These are phyloP conservation scores for Ganoderma multipileum DNA, from an alignment of 1,284 basidiomycete genomes.

Conservation along the genomic window DNA sequence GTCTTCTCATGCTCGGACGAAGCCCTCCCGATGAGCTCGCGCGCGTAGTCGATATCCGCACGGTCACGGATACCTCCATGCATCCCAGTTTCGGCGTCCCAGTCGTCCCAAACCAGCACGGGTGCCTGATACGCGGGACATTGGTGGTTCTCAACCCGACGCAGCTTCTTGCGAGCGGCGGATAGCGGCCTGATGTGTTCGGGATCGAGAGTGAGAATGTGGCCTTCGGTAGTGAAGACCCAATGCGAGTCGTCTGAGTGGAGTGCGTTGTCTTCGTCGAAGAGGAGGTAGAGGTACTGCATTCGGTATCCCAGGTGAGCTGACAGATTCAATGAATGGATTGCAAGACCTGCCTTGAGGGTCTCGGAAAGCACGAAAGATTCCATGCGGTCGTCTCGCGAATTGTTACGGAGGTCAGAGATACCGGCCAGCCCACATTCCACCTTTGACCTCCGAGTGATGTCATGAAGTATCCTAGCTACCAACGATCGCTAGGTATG, in stretches of 20 bases:
- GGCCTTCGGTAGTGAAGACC: slow-evolving; percentile 94
- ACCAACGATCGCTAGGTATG: neutral
- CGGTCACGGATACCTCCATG: slow-evolving; percentile 73
- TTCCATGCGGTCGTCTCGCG: slow-evolving; percentile 91
- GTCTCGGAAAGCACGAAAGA: slow-evolving; percentile 92
- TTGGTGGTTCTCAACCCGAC: slow-evolving; percentile 70
- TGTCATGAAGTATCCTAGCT: slow-evolving; percentile 82
- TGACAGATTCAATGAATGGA: neutral
- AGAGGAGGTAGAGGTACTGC: slow-evolving; percentile 91
- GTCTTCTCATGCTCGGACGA: slow-evolving; percentile 57
- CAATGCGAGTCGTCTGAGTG: slow-evolving; percentile 81
- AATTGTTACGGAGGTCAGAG: slow-evolving; percentile 80
- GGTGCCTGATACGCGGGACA: slow-evolving; percentile 75
- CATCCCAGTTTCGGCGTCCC: slow-evolving; percentile 52
- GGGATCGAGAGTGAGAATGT: slow-evolving; percentile 76
- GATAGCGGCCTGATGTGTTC: slow-evolving; percentile 63
- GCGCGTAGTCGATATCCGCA: slow-evolving; percentile 79
- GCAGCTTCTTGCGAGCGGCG: slow-evolving; percentile 62
- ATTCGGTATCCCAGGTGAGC: neutral
- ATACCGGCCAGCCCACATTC: slow-evolving; percentile 88
- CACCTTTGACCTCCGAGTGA: slow-evolving; percentile 78
- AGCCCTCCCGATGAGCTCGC: slow-evolving; percentile 64
- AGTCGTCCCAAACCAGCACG: slow-evolving; percentile 41
- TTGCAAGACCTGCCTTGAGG: slow-evolving; percentile 67
- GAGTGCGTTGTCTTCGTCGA: slow-evolving; percentile 84